Evolutionary conservation across 2,329 filamentous ascomycete species (phyloP).

Genomic region (Monosporascus cannonballus): DNA sequence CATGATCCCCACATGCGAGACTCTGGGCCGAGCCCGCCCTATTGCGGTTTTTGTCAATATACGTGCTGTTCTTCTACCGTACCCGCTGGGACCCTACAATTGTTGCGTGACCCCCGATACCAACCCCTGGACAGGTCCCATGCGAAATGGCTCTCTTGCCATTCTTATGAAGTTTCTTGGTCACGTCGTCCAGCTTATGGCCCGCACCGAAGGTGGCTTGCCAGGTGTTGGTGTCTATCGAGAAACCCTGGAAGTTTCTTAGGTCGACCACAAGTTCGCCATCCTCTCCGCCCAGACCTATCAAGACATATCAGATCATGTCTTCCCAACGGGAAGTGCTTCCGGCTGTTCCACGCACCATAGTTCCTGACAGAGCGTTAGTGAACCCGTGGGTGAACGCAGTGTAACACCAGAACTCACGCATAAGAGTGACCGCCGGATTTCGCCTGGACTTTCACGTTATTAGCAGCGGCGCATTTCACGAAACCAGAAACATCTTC

Average conservation of each 20-base stretch:
- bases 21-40: constrained; percentile 53
- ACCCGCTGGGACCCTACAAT: constrained; percentile 33
- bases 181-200: constrained; percentile 44
- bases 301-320: constrained; percentile 7
- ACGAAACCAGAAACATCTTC: constrained; percentile 52
- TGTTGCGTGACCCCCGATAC: constrained; percentile 52
- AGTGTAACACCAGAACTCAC: constrained; percentile 26
- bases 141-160: constrained; percentile 54
- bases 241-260: constrained; percentile 44
- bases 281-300: constrained; percentile 42
- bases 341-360: constrained; percentile 14
- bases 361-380: constrained; percentile 23
- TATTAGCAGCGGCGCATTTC: constrained; percentile 45
- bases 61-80: neutral
- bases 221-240: constrained; percentile 46
- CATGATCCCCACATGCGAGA: constrained; percentile 54
- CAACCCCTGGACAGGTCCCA: constrained; percentile 53
- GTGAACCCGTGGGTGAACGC: neutral
- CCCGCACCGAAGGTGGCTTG: constrained; percentile 50
- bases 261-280: constrained; percentile 50
- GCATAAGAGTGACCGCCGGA: constrained; percentile 62
- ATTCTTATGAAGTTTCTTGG: constrained; percentile 40
- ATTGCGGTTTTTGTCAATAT: constrained; percentile 6
- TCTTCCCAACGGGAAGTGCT: neutral
- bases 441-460: constrained; percentile 52